These are phyloP conservation scores for Ramichloridium luteum DNA, from an alignment of 2,329 filamentous ascomycete species.

Conservation along the genomic window DNA sequence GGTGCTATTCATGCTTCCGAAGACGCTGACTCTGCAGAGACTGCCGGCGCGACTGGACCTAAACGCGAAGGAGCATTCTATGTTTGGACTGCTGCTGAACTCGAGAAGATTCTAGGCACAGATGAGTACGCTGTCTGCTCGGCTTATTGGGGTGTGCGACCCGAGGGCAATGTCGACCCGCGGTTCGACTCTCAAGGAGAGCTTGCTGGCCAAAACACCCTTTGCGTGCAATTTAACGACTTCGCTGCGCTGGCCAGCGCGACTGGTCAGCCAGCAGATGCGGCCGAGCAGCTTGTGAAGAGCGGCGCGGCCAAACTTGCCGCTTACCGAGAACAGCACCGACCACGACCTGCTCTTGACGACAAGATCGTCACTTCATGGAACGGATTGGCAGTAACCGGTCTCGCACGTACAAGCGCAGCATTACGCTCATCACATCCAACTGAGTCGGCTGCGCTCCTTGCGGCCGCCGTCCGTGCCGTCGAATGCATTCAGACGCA, in stretches of 20 bases:
- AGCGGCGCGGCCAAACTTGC: constrained; percentile 56
- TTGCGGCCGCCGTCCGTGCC: constrained; percentile 53
- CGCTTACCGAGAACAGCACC: constrained; percentile 58
- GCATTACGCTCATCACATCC: constrained; percentile 51
- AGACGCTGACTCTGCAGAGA: constrained; percentile 72
- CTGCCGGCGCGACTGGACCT: constrained; percentile 60
- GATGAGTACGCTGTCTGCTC: constrained; percentile 63
- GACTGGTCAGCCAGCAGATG: constrained; percentile 57
- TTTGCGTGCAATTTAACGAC: constrained; percentile 58
- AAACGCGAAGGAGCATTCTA: constrained; percentile 90
- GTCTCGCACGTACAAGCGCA: constrained; percentile 63
- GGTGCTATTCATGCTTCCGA: constrained; percentile 83
- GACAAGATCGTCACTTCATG: constrained; percentile 78
- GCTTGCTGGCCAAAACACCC: constrained; percentile 84
- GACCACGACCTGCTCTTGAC: constrained; percentile 66
- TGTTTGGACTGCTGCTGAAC: constrained; percentile 81
- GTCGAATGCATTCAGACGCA: constrained; percentile 59
- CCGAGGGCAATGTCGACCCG: constrained; percentile 74
- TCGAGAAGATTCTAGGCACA: constrained; percentile 60
- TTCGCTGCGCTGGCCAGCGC: constrained; percentile 59
- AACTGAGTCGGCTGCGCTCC: constrained; percentile 37
- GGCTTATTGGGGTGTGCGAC: constrained; percentile 69
- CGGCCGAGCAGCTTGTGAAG: constrained; percentile 55
- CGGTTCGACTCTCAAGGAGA: constrained; percentile 84
- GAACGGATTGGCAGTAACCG: constrained; percentile 80